These are phyloP conservation scores for Candida silvatica DNA, from an alignment of 805 yeast species.

Conservation along the genomic window DNA sequence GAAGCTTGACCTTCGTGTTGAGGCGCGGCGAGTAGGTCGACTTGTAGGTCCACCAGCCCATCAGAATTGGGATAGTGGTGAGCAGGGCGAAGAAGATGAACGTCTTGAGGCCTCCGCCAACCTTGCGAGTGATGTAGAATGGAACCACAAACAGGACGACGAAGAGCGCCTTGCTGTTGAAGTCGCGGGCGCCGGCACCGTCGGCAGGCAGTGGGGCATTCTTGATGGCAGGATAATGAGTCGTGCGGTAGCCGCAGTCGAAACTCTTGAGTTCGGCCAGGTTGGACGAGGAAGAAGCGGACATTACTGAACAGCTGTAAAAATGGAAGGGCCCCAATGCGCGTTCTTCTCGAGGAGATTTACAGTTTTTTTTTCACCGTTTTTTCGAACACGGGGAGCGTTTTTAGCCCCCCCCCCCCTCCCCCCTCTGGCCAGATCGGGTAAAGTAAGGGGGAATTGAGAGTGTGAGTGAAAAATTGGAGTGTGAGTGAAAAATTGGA, in stretches of 20 bases:
- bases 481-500: too few relatives aligned
- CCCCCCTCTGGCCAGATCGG: too few relatives aligned
- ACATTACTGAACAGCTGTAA: constrained; percentile 1
- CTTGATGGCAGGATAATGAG: constrained; percentile 60
- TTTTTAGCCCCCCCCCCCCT: too few relatives aligned
- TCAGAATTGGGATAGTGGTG: constrained; percentile 58
- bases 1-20: constrained; percentile 68
- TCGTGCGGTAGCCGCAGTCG: constrained; percentile 44
- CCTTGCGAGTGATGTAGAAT: constrained; percentile 47
- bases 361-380: too few relatives aligned
- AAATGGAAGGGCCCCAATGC: constrained; percentile 1
- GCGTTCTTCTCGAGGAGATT: too few relatives aligned
- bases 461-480: too few relatives aligned
- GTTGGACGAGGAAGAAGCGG: not conserved
- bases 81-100: constrained; percentile 53
- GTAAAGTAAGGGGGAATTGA: too few relatives aligned
- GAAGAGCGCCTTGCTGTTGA: constrained; percentile 51
- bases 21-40: constrained; percentile 76
- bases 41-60: constrained; percentile 75
- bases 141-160: constrained; percentile 51
- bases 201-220: constrained; percentile 89
- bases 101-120: constrained; percentile 64
- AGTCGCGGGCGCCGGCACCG: constrained; percentile 77
- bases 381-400: too few relatives aligned
- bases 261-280: constrained; percentile 10